Base-by-base conservation (phyloP, 805 yeast species). In the Candida silvicultrix region DNA sequence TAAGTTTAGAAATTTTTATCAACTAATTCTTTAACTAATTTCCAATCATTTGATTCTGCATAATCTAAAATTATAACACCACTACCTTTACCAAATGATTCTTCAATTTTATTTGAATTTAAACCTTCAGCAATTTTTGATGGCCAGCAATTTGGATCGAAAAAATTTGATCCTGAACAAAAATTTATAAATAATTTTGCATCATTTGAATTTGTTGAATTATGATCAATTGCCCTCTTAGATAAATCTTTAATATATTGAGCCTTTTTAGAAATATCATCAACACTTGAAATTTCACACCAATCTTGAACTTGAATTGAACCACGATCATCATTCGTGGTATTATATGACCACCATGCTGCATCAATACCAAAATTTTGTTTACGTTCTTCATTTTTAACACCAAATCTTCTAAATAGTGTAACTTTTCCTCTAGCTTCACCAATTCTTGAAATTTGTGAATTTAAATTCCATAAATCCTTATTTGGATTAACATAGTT, bases 101-200 rank as follows among this genome's bases (percentile, higher is more conserved):
- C 70, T 41, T 71, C 70, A 47, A 81, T 62, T 16, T 71, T 67
- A 42, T 70, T 68, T 32, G 63, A 57, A 16, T 57, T 54, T 64
- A 79, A 66, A 46, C 78, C 80, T 46, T 71, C 66, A 18, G 89
- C 78, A 49, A 85, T 78, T 53, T 75, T 70, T 48, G 75, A 71
- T 1, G 94, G 94, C 94, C 94, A 85, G 63, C 88, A 84, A 41
- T 69, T 72, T 43, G 71, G 79, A 63, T 83, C 78, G 63, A 81
- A 82, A 60, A 84, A 82, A 64, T 82, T 82, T 39, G 89, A 73
- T 16, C 84, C 92, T 1, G 89, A 75, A 48, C 88, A 80, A 62
- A 83, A 85, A 66, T 85, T 85, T 50, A 85, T 65, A 55, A 77
- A 85, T 52, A 85, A 66, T 62, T 82, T 84, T 42, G 76, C 69